Base-by-base conservation (phyloP, 106 monocot species). In the Allium sativum region DNA sequence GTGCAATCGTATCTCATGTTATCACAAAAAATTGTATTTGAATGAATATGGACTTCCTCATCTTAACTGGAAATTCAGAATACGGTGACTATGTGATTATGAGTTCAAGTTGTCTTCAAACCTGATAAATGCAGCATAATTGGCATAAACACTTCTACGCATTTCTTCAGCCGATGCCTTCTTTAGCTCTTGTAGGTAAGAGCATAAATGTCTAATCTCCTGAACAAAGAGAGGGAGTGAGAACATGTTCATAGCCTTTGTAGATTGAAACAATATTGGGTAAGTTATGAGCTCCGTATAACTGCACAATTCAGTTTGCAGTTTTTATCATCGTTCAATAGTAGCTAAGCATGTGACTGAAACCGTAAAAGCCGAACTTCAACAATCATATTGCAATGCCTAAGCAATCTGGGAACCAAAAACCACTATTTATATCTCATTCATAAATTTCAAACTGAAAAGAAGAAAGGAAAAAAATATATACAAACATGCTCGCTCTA, bases 61-160 rank as follows among this genome's bases (percentile, higher is more conserved):
- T 31, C 2, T 31, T 31, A 31, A 31, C 5, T 31, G 31, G 5
- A n/a, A n/a, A n/a, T n/a, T n/a, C n/a, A n/a, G n/a, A 31, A 31
- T 31, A 31, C 31, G 31, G 31, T 31, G 5, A 31, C 31, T 31
- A 31, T 5, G 2, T 5, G 1, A 31, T 31, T 5, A 61, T 21
- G 40, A 70, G 52, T 8, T 55, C 12, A 22, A 63, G 20, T 70
- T 64, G 40, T 52, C 48, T 12, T 42, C 78, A 59, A 17, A 94
- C 93, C 83, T 77, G 57, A 94, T 89, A 68, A 89, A 94, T 71
- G 93, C 82, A 68, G 93, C 78, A 72, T 89, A 89, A 55, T 94
- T 94, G 51, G 94, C 89, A 77, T 94, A 94, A 67, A 94, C 86
- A 77, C 86, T 90, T 84, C 61, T 89, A 12, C 89, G 86, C 94